A percentile compares a stretch with the other conserved stretches of the same genome.
Evolutionary conservation across 1,139 yeast species (phyloP).

Genomic region (Yamadazyma diddensiae): DNA sequence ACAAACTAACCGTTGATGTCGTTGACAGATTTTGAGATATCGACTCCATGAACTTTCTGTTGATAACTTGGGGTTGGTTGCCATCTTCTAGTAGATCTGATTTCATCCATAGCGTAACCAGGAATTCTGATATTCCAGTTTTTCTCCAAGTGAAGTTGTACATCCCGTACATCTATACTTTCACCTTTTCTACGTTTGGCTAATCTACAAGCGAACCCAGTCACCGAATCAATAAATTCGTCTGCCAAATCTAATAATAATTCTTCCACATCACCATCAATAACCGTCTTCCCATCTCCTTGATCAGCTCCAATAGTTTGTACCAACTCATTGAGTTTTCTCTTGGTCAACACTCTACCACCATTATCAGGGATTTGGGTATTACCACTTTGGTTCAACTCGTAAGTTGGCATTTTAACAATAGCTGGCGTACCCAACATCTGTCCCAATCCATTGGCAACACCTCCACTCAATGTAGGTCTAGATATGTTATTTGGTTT

Average conservation of each 20-base stretch:
- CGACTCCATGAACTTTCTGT: slow-evolving; percentile 51
- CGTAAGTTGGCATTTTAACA: slow-evolving; percentile 75
- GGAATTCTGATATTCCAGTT: slow-evolving; percentile 96
- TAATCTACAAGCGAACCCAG: slow-evolving; percentile 87
- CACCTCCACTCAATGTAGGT: slow-evolving; percentile 86
- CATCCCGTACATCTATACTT: slow-evolving; percentile 79
- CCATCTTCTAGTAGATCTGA: slow-evolving; percentile 79
- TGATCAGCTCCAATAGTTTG: slow-evolving; percentile 79
- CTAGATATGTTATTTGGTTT: slow-evolving; percentile 51
- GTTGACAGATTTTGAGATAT: slow-evolving; percentile 24
- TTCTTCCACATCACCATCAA: slow-evolving; percentile 96
- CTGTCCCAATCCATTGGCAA: slow-evolving; percentile 62
- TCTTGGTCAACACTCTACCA: slow-evolving; percentile 81
- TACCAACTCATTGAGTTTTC: slow-evolving; percentile 84
- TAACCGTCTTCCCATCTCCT: slow-evolving; percentile 84
- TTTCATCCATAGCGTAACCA: slow-evolving; percentile 89
- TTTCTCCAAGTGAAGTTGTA: slow-evolving; percentile 87
- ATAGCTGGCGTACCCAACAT: slow-evolving; percentile 71
- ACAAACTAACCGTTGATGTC: slow-evolving; percentile 11
- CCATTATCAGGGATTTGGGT: slow-evolving; percentile 46
- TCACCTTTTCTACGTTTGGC: slow-evolving; percentile 96
- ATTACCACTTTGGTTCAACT: slow-evolving; percentile 51
- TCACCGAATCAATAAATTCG: slow-evolving; percentile 87
- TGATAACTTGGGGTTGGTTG: slow-evolving; percentile 69
- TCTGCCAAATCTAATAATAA: slow-evolving; percentile 88